Evolutionary conservation across 192 early-diverging fungal genomes (phyloP).

Genomic region (Backusella morwellensis): DNA sequence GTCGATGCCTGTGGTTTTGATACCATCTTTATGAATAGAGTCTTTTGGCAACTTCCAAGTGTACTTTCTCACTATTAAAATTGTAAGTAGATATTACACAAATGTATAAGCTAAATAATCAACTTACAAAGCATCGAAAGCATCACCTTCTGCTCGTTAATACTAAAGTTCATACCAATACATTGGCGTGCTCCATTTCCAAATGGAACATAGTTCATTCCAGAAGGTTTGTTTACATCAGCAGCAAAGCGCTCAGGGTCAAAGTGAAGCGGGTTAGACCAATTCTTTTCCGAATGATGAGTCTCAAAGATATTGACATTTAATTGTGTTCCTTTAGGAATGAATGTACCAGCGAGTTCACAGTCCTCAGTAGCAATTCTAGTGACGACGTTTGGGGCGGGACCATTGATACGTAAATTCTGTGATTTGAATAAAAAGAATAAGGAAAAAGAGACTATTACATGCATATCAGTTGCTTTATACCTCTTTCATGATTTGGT

Average conservation of each 20-base stretch:
- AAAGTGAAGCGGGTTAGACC: conserved; percentile 14
- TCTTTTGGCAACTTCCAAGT: conserved; percentile 21
- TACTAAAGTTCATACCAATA: conserved; percentile 60
- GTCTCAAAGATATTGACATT: conserved; percentile 10
- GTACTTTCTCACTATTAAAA: conserved; percentile 21
- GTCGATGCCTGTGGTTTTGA: not conserved
- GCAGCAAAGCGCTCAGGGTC: conserved; percentile 23
- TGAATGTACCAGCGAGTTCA: conserved; percentile 14
- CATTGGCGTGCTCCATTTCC: conserved; percentile 57
- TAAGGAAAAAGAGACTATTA: not conserved
- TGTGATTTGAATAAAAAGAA: not conserved
- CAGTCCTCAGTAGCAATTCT: conserved; percentile 24
- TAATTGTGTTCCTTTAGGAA: conserved; percentile 25
- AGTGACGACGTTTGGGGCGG: not conserved
- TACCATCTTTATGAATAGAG: not conserved
- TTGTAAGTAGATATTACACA: not conserved
- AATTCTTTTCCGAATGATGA: conserved; percentile 14
- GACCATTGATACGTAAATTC: conserved; percentile 8
- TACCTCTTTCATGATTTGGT: conserved; percentile 50
- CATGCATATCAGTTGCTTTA: not conserved
- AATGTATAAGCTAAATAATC: not conserved
- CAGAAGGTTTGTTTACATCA: not conserved
- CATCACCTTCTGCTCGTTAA: conserved; percentile 55
- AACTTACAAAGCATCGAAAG: conserved; percentile 42
- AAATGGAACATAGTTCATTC: conserved; percentile 51